Evolutionary conservation across 2,329 filamentous ascomycete species (phyloP).

Genomic region (Fusarium goolgardi): DNA sequence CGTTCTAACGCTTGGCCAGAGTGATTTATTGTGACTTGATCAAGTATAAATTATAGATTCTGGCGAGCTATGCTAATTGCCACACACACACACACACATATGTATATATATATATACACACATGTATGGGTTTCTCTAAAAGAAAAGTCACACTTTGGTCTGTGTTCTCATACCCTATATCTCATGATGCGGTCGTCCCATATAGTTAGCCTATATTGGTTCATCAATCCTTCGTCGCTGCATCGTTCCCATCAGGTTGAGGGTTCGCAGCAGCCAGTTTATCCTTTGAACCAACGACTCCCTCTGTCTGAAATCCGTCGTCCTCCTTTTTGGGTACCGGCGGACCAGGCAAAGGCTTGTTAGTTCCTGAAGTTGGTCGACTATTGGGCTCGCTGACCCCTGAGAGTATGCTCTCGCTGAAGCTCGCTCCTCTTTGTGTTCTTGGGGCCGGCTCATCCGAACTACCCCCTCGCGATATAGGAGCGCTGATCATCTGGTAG

Average conservation of each 20-base stretch:
- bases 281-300: constrained; percentile 42
- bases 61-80: neutral
- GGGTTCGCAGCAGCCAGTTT: constrained; percentile 26
- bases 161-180: constrained; percentile 20
- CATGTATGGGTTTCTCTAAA: constrained; percentile 3
- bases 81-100: neutral
- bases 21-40: neutral
- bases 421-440: constrained; percentile 56
- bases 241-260: constrained; percentile 5
- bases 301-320: constrained; percentile 47
- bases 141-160: constrained; percentile 3
- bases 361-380: constrained; percentile 37
- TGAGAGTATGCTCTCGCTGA: constrained; percentile 60
- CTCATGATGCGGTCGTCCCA: constrained; percentile 12
- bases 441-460: constrained; percentile 47
- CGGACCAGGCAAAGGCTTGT: constrained; percentile 25
- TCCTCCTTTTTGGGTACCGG: constrained; percentile 30
- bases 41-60: constrained; percentile 11
- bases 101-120: neutral
- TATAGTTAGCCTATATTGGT: neutral
- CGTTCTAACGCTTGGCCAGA: neutral
- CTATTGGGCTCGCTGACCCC: constrained; percentile 49
- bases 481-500: constrained; percentile 53
- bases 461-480: constrained; percentile 45
- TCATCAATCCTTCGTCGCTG: constrained; percentile 28